Base-by-base conservation (phyloP, 2,329 filamentous ascomycete species). In the Fusarium sp. region DNA sequence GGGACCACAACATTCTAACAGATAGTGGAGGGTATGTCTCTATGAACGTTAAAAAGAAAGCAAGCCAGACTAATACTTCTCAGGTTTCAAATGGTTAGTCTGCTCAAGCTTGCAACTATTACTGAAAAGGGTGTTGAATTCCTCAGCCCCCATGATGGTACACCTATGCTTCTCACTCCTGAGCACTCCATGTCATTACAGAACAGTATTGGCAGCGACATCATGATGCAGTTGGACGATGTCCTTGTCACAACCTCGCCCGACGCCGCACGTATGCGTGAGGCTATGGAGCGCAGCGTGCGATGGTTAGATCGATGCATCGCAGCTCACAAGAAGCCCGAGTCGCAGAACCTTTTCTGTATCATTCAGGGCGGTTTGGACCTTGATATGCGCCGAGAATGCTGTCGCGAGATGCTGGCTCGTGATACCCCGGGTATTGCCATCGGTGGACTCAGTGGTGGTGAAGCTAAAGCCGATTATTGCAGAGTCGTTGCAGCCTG, bases 201-300 rank as follows among this genome's bases (percentile, higher is more conserved):
- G 78, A 98, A 99, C 80, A 95, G 91, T 55, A 99, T 99, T 75
- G 96, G 96, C 68, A 97, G 93, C 67, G 96, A 99, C 80, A 98
- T 99, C 73, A 97, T 98, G 71, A 99, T 99, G 96, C 96, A 99
- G 80, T 89, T 99, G 6, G 96, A 99, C 83, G 96, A 99, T 79
- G 96, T 99, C 15, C 91, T 99, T 51, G 95, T 94, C 30, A 98
- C 96, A 0, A 99, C 96, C 0, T 97, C 94, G 0, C 95, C 95
- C 0, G 96, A 99, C 78, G 84, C 88, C 56, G 90, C 84, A 20
- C 90, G 96, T 53, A 98, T 99, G 88, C 88, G 90, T 65, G 93
- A 97, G 79, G 96, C 96, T 49, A 98, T 97, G 94, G 87, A 96
- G 75, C 90, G 96, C 56, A 97, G 93, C 55, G 88, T 99, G 9